Percentiles rank a stretch among this genome's conserved stretches.
Conservation (phyloP, 768 basidiomycete genomes). For the Macrocybe gigantea region DNA sequence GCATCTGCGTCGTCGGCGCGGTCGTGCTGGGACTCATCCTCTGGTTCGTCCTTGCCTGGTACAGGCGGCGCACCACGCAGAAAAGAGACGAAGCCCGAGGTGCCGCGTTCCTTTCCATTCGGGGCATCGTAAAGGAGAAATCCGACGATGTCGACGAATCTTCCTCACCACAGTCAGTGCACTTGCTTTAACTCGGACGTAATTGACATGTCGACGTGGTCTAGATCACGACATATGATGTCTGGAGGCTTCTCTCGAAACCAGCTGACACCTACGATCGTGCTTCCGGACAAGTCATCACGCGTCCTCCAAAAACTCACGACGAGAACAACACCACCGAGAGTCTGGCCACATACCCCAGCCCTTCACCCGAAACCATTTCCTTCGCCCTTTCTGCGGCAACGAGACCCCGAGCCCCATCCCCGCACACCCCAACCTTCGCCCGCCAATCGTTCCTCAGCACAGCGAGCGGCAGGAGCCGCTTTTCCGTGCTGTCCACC, state of each 20-base stretch:
- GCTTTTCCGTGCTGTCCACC: constrained; percentile 34
- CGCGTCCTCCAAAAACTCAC: constrained; percentile 25
- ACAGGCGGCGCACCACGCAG: constrained; percentile 31
- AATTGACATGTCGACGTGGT: no score
- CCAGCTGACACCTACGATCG: constrained; percentile 37
- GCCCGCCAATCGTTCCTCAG: constrained; percentile 19
- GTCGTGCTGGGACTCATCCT: constrained; percentile 29
- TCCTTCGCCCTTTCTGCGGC: constrained; percentile 29
- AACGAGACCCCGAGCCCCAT: not conserved
- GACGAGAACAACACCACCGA: constrained; percentile 40
- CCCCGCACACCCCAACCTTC: constrained; percentile 11
- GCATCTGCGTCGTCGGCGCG: constrained; percentile 41
- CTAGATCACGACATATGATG: no score
- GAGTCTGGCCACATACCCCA: constrained; percentile 35
- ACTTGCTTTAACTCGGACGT: no score
- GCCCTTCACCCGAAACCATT: constrained; percentile 34
- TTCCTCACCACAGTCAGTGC: constrained; percentile 4
- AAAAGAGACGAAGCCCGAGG: constrained; percentile 30
- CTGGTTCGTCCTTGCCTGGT: constrained; percentile 38
- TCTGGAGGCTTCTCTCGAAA: constrained; percentile 30
- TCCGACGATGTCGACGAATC: constrained; percentile 14
- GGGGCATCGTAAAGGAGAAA: constrained; percentile 35
- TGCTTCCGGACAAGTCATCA: constrained; percentile 48
- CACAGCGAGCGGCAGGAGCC: constrained; percentile 22
- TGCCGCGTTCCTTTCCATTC: constrained; percentile 42